Conservation (phyloP, 352 stramenopile species). For the Phytophthora constricta region DNA sequence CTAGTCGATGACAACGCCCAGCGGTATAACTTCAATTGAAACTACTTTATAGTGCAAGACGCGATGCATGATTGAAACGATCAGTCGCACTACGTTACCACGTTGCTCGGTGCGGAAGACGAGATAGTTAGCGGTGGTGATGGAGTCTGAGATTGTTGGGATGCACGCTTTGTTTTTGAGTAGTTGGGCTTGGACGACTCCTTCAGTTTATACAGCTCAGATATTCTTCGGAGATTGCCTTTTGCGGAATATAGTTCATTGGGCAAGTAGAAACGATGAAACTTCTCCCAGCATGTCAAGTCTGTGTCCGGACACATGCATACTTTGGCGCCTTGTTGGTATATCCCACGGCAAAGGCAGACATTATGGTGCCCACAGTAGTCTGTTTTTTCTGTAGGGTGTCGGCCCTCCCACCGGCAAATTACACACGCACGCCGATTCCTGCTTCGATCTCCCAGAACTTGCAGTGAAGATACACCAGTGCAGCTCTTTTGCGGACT, state of each 20-base stretch:
- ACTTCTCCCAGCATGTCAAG: conserved; percentile 32
- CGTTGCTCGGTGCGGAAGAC: too few relatives aligned
- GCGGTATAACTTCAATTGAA: too few relatives aligned
- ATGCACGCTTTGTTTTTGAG: too few relatives aligned
- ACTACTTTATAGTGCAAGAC: too few relatives aligned
- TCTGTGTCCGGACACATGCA: conserved; percentile 17
- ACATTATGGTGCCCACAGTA: conserved; percentile 30
- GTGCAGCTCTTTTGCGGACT: conserved; percentile 14
- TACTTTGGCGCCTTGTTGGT: neutral
- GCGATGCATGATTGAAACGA: too few relatives aligned
- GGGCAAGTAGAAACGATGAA: conserved; percentile 19
- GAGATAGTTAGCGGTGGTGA: too few relatives aligned
- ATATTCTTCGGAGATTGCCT: conserved; percentile 9
- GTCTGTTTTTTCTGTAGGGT: conserved; percentile 28
- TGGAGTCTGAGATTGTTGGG: too few relatives aligned
- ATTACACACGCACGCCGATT: conserved; percentile 24
- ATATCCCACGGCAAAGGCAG: conserved; percentile 20
- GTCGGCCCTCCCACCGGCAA: conserved; percentile 29
- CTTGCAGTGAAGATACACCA: neutral
- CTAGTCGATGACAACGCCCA: too few relatives aligned
- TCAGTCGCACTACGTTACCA: too few relatives aligned
- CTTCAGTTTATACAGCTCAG: conserved; percentile 10
- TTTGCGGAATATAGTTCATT: conserved; percentile 17
- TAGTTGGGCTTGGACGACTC: too few relatives aligned
- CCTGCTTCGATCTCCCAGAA: conserved; percentile 1